Percentiles rank a stretch among this genome's conserved stretches.
Conservation (phyloP, 2,329 filamentous ascomycete genomes). For the Trichoderma sp. region DNA sequence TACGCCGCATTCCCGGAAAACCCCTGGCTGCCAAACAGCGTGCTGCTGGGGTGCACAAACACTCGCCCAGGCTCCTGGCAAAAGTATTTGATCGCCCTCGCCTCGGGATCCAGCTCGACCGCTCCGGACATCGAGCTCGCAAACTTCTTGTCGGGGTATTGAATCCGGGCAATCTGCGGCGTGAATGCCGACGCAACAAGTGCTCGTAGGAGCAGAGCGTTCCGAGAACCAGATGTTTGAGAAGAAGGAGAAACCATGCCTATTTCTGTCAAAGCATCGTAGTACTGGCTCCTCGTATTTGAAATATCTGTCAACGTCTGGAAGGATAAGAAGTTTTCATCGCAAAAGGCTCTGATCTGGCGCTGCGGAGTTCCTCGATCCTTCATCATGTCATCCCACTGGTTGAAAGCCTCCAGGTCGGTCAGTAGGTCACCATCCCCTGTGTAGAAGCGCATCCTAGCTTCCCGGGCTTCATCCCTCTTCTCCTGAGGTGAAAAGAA, state of each 20-base stretch:
- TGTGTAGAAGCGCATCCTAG: conserved; percentile 68
- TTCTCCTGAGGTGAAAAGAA: conserved; percentile 83
- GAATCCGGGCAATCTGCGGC: conserved; percentile 87
- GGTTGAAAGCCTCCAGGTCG: conserved; percentile 78
- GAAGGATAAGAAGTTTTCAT: conserved; percentile 77
- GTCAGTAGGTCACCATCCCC: conserved; percentile 86
- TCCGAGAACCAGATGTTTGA: conserved; percentile 34
- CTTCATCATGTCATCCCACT: conserved; percentile 69
- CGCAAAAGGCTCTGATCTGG: conserved; percentile 73
- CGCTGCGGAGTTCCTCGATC: conserved; percentile 55
- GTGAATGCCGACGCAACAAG: conserved; percentile 71
- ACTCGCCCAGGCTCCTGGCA: conserved; percentile 81
- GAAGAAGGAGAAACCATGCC: conserved; percentile 60
- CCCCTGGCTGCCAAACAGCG: conserved; percentile 76
- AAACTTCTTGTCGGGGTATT: conserved; percentile 95
- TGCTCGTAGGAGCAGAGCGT: conserved; percentile 58
- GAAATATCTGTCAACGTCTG: conserved; percentile 85
- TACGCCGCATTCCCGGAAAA: conserved; percentile 75
- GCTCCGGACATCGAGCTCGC: conserved; percentile 81
- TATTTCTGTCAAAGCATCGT: conserved; percentile 79
- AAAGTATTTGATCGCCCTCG: conserved; percentile 88
- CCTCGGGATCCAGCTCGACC: conserved; percentile 90
- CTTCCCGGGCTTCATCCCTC: conserved; percentile 76
- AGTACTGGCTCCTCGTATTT: conserved; percentile 81
- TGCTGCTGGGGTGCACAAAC: conserved; percentile 88